phyloP scores from a whole-genome alignment of 2,329 filamentous ascomycete species.

The Dothideomycetes sp. region DNA sequence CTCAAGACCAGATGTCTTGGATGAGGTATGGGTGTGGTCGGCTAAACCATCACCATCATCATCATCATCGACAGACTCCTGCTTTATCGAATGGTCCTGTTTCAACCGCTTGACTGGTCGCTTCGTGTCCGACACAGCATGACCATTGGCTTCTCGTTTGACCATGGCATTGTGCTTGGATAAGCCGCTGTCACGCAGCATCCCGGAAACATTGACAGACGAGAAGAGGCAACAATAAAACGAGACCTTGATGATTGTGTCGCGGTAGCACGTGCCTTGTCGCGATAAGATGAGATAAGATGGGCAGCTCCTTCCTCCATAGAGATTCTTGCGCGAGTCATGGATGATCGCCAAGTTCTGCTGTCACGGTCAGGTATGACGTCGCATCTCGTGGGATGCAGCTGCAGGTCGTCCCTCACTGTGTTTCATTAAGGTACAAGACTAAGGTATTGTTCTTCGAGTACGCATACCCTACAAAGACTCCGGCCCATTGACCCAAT shows the following conservation, averaged over 20 bases:
- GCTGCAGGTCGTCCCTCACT: no score
- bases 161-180: conserved; percentile 42
- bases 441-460: no score
- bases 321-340: no score
- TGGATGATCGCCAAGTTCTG: no score
- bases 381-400: no score
- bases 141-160: conserved; percentile 36
- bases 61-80: conserved; percentile 13
- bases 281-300: conserved; percentile 1
- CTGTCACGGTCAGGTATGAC: no score
- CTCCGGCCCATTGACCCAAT: no score
- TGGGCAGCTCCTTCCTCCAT: no score
- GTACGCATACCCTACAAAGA: no score
- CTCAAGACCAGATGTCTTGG: conserved; percentile 54
- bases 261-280: neutral
- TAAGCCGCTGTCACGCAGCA: conserved; percentile 32
- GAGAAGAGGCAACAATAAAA: neutral
- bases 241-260: conserved; percentile 7
- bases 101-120: conserved; percentile 35
- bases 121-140: conserved; percentile 26
- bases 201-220: no score
- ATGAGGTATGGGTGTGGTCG: conserved; percentile 16
- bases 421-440: no score
- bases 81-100: conserved; percentile 21
- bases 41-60: conserved; percentile 24